Evolutionary conservation across 441 rosid genomes (phyloP).

Genomic region (Croton setiger): DNA sequence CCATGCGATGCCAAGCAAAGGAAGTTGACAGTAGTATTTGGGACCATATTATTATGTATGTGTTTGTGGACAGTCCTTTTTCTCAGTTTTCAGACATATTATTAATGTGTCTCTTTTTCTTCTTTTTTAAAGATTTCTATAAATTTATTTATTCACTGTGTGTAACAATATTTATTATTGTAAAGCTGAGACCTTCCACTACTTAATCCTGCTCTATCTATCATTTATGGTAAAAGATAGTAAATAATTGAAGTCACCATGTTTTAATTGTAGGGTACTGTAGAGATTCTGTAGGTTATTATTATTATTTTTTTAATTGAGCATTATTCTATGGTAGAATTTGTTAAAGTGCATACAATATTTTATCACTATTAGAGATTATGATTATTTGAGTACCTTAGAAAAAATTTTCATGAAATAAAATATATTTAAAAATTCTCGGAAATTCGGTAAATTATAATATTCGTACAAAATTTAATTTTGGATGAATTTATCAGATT

Average conservation of each 20-base stretch:
- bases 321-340: too few relatives aligned
- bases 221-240: constrained; percentile 2
- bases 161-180: background rate
- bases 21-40: constrained; percentile 25
- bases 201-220: background rate
- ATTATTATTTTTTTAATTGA: too few relatives aligned
- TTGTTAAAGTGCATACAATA: too few relatives aligned
- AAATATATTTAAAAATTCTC: too few relatives aligned
- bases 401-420: too few relatives aligned
- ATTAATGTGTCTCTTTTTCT: constrained; percentile 4
- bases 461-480: too few relatives aligned
- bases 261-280: background rate
- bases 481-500: too few relatives aligned
- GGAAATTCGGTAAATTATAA: too few relatives aligned
- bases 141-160: background rate
- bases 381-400: too few relatives aligned
- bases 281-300: too few relatives aligned
- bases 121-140: background rate
- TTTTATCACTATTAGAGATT: too few relatives aligned
- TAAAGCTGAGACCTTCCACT: constrained; percentile 2
- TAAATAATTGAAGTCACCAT: background rate
- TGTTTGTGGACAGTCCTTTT: background rate
- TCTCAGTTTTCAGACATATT: constrained; percentile 11
- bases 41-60: constrained; percentile 18
- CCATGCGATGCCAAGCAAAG: constrained; percentile 24